These are phyloP conservation scores for Lichenothelia convexa DNA, from an alignment of 495 filamentous ascomycete genomes.

Conservation along the genomic window DNA sequence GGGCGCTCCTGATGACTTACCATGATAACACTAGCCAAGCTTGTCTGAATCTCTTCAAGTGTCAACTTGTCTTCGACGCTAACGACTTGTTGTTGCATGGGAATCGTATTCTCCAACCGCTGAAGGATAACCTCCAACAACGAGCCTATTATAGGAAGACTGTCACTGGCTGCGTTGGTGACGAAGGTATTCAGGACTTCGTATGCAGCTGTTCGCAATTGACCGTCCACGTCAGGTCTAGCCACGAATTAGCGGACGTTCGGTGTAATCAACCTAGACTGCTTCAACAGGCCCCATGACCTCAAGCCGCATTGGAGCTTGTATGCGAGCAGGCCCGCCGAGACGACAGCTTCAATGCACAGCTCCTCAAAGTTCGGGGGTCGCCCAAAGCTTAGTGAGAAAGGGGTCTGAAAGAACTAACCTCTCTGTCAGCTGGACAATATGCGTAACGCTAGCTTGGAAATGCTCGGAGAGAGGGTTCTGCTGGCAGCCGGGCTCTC, in stretches of 20 bases:
- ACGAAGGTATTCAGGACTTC: slow-evolving; percentile 93
- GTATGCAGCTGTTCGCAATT: slow-evolving; percentile 95
- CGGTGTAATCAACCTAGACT: too few relatives aligned
- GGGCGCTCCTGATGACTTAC: slow-evolving; percentile 14
- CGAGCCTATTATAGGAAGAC: slow-evolving; percentile 56
- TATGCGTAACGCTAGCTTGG: slow-evolving; percentile 69
- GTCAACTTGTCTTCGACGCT: slow-evolving; percentile 89
- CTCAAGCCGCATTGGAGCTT: too few relatives aligned
- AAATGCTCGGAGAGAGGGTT: slow-evolving; percentile 87
- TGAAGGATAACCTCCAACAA: slow-evolving; percentile 72
- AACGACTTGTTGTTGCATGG: slow-evolving; percentile 84
- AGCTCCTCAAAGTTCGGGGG: too few relatives aligned
- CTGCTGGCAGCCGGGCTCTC: slow-evolving; percentile 52
- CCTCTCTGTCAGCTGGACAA: slow-evolving; percentile 72
- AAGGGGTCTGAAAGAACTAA: slow-evolving; percentile 8
- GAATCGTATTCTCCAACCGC: slow-evolving; percentile 75
- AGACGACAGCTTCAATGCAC: too few relatives aligned
- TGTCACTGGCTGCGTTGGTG: slow-evolving; percentile 71
- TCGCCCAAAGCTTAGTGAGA: too few relatives aligned
- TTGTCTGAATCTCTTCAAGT: slow-evolving; percentile 94
- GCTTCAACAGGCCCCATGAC: too few relatives aligned
- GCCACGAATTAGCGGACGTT: slow-evolving; percentile 7
- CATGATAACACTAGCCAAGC: slow-evolving; percentile 73
- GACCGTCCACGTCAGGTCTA: slow-evolving; percentile 62
- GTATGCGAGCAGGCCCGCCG: too few relatives aligned